These are phyloP conservation scores for Naegleria fowleri DNA, from an alignment of 208 protist species.

Conservation along the genomic window DNA sequence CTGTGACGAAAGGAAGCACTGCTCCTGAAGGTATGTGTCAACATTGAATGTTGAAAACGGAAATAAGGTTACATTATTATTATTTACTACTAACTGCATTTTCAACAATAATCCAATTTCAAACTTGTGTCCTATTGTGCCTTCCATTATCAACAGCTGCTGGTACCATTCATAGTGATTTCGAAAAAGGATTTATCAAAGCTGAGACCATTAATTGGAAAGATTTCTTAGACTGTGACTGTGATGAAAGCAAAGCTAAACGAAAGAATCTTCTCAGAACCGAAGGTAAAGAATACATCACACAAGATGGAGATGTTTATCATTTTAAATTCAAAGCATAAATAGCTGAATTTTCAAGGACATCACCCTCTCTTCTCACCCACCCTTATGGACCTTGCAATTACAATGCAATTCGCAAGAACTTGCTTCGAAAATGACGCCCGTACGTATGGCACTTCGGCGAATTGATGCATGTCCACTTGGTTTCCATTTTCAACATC, in stretches of 20 bases:
- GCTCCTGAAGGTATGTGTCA: conserved; percentile 74
- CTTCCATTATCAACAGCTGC: conserved; percentile 65
- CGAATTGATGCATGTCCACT: too few species aligned
- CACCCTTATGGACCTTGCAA: too few species aligned
- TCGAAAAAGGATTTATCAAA: conserved; percentile 94
- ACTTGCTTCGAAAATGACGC: too few species aligned
- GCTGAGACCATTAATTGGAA: conserved; percentile 91
- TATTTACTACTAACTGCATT: too few species aligned
- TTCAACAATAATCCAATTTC: too few species aligned
- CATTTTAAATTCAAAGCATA: conserved; percentile 80
- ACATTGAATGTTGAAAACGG: too few species aligned
- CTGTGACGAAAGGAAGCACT: conserved; percentile 84
- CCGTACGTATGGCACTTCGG: too few species aligned
- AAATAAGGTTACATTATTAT: too few species aligned
- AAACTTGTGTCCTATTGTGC: too few species aligned
- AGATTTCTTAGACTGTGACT: conserved; percentile 94
- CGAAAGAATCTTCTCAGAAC: conserved; percentile 74
- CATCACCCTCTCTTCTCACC: too few species aligned
- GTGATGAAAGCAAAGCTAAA: conserved; percentile 67
- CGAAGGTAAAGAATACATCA: conserved; percentile 92
- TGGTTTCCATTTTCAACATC: too few species aligned
- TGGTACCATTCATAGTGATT: conserved; percentile 97
- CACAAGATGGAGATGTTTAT: conserved; percentile 97
- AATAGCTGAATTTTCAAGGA: neutral
- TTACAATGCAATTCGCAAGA: too few species aligned